phyloP scores from a whole-genome alignment of 2,329 filamentous ascomycete species.

The Pestalotiopsis sp. region DNA sequence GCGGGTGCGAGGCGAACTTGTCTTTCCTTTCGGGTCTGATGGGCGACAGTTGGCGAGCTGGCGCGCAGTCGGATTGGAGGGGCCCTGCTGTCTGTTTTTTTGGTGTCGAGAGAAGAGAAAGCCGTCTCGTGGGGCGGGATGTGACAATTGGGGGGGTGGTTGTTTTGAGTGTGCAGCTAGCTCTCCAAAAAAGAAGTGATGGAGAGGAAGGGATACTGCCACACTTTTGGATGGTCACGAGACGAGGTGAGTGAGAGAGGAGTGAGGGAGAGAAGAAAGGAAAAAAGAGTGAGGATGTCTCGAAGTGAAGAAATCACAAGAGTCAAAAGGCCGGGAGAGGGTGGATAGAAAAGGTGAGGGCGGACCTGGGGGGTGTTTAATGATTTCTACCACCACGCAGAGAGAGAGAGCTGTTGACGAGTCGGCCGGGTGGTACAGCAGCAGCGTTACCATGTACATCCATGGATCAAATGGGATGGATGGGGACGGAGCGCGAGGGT shows the following conservation, averaged over 20 bases:
- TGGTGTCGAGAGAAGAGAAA: slow-evolving; percentile 16
- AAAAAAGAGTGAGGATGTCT: slow-evolving; percentile 41
- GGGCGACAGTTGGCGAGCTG: slow-evolving; percentile 14
- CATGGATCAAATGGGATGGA: neutral
- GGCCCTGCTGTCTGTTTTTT: neutral
- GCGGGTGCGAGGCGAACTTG: slow-evolving; percentile 27
- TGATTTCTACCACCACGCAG: slow-evolving; percentile 28
- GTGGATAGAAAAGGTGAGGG: slow-evolving; percentile 28
- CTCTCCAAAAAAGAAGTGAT: slow-evolving; percentile 2
- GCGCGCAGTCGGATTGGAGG: neutral
- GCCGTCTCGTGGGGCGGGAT: slow-evolving; percentile 16
- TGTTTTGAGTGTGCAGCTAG: slow-evolving; percentile 31
- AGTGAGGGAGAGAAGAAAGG: slow-evolving; percentile 34
- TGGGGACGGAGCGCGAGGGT: neutral
- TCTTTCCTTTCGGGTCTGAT: slow-evolving; percentile 28
- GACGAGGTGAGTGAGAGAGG: slow-evolving; percentile 32
- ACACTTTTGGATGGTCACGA: slow-evolving; percentile 31
- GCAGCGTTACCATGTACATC: neutral
- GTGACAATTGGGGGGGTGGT: slow-evolving; percentile 24
- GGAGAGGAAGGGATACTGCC: slow-evolving; percentile 28
- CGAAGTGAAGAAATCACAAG: slow-evolving; percentile 40
- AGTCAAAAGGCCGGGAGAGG: slow-evolving; percentile 34
- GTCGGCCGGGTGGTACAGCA: slow-evolving; percentile 18
- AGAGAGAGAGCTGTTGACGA: slow-evolving; percentile 4
- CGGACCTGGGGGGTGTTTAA: slow-evolving; percentile 34